A percentile compares a stretch with the other conserved stretches of the same genome.
phyloP scores from a whole-genome alignment of 2,329 filamentous ascomycete genomes.

The Venturia effusa region DNA sequence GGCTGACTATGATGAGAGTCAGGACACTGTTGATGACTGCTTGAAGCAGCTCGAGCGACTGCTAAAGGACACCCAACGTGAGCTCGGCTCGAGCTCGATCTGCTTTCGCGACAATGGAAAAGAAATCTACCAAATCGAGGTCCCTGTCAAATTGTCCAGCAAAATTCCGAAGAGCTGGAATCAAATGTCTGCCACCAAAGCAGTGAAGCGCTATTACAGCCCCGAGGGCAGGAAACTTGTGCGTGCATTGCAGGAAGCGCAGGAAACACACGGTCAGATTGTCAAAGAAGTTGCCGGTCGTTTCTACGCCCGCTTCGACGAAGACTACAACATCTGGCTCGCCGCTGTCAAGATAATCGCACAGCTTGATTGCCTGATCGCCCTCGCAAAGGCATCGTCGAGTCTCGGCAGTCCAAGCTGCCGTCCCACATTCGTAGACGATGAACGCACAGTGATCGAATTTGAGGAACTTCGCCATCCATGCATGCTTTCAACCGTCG shows the following conservation, averaged over 20 bases:
- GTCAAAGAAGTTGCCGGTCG: conserved; percentile 74
- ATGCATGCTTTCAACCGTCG: conserved; percentile 80
- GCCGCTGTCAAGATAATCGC: conserved; percentile 81
- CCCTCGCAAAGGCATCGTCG: conserved; percentile 77
- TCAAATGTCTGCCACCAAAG: conserved; percentile 89
- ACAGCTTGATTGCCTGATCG: conserved; percentile 90
- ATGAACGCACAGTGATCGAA: conserved; percentile 76
- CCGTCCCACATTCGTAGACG: conserved; percentile 75
- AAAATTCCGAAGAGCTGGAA: conserved; percentile 73
- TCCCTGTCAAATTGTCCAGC: conserved; percentile 69
- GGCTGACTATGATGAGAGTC: conserved; percentile 79
- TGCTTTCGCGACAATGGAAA: conserved; percentile 68
- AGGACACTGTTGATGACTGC: conserved; percentile 64
- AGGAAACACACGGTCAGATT: conserved; percentile 87
- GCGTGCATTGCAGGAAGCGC: conserved; percentile 80
- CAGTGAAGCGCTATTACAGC: conserved; percentile 91
- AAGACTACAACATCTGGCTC: conserved; percentile 76
- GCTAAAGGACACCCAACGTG: conserved; percentile 58
- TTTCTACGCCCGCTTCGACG: conserved; percentile 81
- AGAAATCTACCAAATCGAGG: conserved; percentile 92
- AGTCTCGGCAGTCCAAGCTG: conserved; percentile 80
- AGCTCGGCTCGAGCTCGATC: conserved; percentile 59
- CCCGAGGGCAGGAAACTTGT: conserved; percentile 72
- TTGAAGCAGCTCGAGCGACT: conserved; percentile 61
- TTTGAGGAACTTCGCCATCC: conserved; percentile 90